A percentile compares a stretch with the other conserved stretches of the same genome.
Conservation (phyloP, 2,329 filamentous ascomycete genomes). For the Ilyonectria sp. region DNA sequence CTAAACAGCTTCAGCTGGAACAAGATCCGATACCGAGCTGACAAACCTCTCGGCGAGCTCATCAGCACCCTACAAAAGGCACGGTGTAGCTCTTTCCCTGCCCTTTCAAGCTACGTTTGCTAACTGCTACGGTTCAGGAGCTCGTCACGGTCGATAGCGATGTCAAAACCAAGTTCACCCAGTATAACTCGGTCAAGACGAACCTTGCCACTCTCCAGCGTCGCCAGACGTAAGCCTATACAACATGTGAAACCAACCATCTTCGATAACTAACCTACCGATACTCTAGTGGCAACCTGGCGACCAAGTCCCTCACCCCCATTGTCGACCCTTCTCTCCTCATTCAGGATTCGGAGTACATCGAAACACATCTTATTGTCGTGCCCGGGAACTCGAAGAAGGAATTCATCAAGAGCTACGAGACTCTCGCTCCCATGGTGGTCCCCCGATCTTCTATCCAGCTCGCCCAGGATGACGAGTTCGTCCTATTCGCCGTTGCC, state of each 20-base stretch:
- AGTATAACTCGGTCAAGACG: conserved; percentile 93
- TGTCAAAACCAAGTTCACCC: conserved; percentile 92
- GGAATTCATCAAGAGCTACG: conserved; percentile 91
- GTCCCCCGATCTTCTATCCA: conserved; percentile 89
- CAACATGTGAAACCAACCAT: not conserved
- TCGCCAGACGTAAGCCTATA: conserved; percentile 81
- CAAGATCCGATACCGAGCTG: conserved; percentile 95
- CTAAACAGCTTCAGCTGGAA: conserved; percentile 94
- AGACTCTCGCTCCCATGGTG: conserved; percentile 90
- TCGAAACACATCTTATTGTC: conserved; percentile 94
- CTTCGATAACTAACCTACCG: conserved; percentile 26
- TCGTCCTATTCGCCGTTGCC: conserved; percentile 88
- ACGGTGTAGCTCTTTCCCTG: conserved; percentile 9
- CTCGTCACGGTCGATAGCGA: conserved; percentile 94
- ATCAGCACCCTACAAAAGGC: conserved; percentile 93
- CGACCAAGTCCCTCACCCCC: conserved; percentile 93
- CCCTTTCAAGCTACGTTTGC: conserved; percentile 4
- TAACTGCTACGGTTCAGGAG: conserved; percentile 70
- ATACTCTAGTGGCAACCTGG: conserved; percentile 82
- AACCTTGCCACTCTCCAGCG: conserved; percentile 86
- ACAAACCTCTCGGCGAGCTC: conserved; percentile 90
- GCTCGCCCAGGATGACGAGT: conserved; percentile 90
- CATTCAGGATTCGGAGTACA: conserved; percentile 93
- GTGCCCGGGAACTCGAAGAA: conserved; percentile 86
- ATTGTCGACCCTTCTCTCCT: conserved; percentile 86